Base-by-base conservation (phyloP, 768 basidiomycete genomes). In the Leccinum subgranulosum region DNA sequence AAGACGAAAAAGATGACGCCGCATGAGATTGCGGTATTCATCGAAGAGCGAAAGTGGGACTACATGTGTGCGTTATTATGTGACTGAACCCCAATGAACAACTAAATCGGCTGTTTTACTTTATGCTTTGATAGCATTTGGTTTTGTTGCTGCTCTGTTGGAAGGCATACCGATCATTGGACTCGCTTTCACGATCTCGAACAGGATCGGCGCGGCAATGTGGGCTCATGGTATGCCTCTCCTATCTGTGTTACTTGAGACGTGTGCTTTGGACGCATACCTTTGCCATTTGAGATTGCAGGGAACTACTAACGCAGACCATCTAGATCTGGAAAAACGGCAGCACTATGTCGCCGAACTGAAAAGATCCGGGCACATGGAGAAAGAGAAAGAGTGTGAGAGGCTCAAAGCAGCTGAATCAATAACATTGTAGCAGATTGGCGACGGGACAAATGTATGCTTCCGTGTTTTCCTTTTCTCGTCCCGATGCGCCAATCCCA, bases 121-220 rank as follows among this genome's bases (percentile, higher is more conserved):
- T 19, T 43, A 46, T 61, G 12, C 4, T 5, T n/a, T 51, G 23
- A 41, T 14, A 93, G 92, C 80, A 0, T 97, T 96, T 65, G 94
- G 94, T 5, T 94, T 96, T 68, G 71, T 83, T 0, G 90, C 94
- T 0, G 85, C 92, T 0, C 73, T 96, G 7, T 76, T 94, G 3
- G 94, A 97, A 72, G 80, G 81, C 2, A 73, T 96, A 0, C 94
- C 94, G 0, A 80, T 96, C 57, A 66, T 92, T 3, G 94, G 94
- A 0, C 74, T 96, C 6, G 72, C 88, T 10, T 92, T 96, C 69
- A 86, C 86, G 2, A 77, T 96, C 17, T 94, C 92, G 0, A 95
- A 96, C 68, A 80, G 92, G 7, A 82, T 96, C 27, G 94, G 94
- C 7, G 94, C 92, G 3, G 93, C 93, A 1, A 96, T 97, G 94